A percentile compares a stretch with the other conserved stretches of the same genome.
These are phyloP conservation scores for Elaphomyces granulatus DNA, from an alignment of 495 filamentous ascomycete species.

Conservation along the genomic window DNA sequence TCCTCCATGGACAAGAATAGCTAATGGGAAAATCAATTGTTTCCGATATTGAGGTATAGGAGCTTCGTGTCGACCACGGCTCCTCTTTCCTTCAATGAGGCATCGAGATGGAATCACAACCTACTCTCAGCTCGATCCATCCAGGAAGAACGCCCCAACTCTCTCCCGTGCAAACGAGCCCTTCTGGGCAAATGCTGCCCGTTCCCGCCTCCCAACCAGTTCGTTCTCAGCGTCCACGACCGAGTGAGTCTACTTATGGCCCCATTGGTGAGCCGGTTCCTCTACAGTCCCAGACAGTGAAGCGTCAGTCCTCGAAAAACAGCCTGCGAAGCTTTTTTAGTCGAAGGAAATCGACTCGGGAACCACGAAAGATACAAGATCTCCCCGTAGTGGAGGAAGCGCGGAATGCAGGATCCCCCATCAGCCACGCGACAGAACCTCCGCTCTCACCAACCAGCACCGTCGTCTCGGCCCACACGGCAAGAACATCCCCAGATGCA, in stretches of 20 bases:
- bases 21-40: too few species aligned
- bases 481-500: conserved; percentile 18
- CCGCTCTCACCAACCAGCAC: conserved; percentile 19
- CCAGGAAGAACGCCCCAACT: not conserved
- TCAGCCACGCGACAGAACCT: conserved; percentile 5
- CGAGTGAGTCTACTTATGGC: conserved; percentile 20
- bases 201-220: conserved; percentile 1
- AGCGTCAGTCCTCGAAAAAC: conserved; percentile 27
- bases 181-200: not conserved
- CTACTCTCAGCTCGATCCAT: too few species aligned
- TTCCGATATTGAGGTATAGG: too few species aligned
- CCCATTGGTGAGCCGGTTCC: conserved; percentile 20
- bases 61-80: too few species aligned
- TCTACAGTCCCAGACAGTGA: conserved; percentile 18
- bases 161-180: not conserved
- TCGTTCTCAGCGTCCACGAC: conserved; percentile 25
- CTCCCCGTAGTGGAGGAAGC: conserved; percentile 25
- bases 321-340: conserved; percentile 28
- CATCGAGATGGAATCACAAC: too few species aligned
- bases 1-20: too few species aligned
- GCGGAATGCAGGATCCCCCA: conserved; percentile 8
- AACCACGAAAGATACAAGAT: conserved; percentile 14
- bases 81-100: too few species aligned
- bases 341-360: conserved; percentile 22
- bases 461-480: conserved; percentile 12